Evolutionary conservation across 352 stramenopile species (phyloP).

Genomic region (Globisporangium irregulare): DNA sequence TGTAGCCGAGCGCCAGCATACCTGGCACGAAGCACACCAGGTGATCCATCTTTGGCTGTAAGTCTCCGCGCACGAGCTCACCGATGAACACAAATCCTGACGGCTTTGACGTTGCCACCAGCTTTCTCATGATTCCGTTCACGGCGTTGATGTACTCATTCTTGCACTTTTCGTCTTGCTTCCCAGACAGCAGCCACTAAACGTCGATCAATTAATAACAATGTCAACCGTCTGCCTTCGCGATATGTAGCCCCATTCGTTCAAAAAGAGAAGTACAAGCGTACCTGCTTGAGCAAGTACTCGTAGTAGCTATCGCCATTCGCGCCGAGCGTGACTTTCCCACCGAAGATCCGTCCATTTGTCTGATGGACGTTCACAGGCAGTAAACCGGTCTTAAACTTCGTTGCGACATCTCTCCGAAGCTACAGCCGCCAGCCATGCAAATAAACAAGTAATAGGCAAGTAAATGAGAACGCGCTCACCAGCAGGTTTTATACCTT

Average conservation of each 20-base stretch:
- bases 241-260: background rate
- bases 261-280: background rate
- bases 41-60: slow-evolving; percentile 85
- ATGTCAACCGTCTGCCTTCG: background rate
- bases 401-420: slow-evolving; percentile 42
- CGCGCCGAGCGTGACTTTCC: slow-evolving; percentile 67
- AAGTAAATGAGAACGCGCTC: background rate
- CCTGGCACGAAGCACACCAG: slow-evolving; percentile 90
- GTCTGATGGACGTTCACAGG: slow-evolving; percentile 48
- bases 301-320: slow-evolving; percentile 86
- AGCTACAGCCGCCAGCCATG: slow-evolving; percentile 26
- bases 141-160: slow-evolving; percentile 62
- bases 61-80: slow-evolving; percentile 50
- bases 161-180: slow-evolving; percentile 72
- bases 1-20: slow-evolving; percentile 80
- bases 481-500: no score
- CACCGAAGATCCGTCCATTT: slow-evolving; percentile 35
- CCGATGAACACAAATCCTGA: slow-evolving; percentile 66
- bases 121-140: slow-evolving; percentile 51
- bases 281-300: slow-evolving; percentile 79
- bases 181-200: slow-evolving; percentile 71
- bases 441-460: background rate
- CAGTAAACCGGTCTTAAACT: slow-evolving; percentile 52
- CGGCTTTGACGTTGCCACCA: slow-evolving; percentile 55
- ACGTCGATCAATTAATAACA: background rate